Conservation (phyloP, 2,329 filamentous ascomycete species). For the Polychaeton citri region DNA sequence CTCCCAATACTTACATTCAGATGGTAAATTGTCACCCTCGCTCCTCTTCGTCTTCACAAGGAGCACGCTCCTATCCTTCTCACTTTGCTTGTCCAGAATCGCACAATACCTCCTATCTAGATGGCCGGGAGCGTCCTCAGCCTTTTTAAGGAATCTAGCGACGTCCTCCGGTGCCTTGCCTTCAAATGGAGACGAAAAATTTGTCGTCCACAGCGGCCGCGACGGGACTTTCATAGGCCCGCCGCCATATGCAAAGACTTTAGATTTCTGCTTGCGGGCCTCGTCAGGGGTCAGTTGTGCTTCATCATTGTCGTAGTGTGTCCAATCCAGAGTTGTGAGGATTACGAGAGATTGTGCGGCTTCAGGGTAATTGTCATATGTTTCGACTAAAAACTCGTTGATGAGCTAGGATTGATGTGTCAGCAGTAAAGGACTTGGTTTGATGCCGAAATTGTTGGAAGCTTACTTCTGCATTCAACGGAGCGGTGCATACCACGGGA, state of each 20-base stretch:
- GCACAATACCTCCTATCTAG: neutral
- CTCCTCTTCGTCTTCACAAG: neutral
- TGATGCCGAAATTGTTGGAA: neutral
- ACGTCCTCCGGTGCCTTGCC: neutral
- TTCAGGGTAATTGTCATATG: neutral
- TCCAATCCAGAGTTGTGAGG: neutral
- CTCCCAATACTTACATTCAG: neutral
- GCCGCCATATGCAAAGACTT: neutral
- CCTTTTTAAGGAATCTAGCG: neutral
- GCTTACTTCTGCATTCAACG: neutral
- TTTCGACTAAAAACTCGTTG: neutral
- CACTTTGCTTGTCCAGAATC: neutral
- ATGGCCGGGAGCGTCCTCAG: neutral
- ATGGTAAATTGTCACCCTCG: neutral
- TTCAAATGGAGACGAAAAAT: neutral
- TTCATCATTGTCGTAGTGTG: neutral
- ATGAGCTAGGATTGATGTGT: neutral
- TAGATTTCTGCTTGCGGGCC: neutral
- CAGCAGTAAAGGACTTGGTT: neutral
- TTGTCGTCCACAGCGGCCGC: neutral
- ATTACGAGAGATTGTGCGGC: neutral
- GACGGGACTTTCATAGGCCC: neutral
- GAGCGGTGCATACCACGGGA: neutral
- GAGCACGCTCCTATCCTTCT: neutral
- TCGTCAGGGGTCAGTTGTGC: neutral